Conservation (phyloP, 2,329 filamentous ascomycete species). For the Cercospora berteroae region DNA sequence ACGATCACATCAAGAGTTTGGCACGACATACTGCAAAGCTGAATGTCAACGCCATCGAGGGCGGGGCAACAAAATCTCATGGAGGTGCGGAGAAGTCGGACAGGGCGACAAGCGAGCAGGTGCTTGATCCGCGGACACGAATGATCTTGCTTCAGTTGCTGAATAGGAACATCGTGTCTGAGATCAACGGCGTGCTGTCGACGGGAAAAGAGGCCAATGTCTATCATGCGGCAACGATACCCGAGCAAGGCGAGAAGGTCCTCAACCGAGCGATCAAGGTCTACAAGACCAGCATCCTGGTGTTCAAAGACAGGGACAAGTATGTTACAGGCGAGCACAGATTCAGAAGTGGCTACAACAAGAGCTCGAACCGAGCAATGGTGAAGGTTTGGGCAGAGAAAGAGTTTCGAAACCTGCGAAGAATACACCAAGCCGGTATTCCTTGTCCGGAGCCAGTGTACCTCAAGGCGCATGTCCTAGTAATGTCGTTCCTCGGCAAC, state of each 20-base stretch:
- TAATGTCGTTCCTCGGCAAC: conserved; percentile 91
- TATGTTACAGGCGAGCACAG: conserved; percentile 94
- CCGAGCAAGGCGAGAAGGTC: conserved; percentile 55
- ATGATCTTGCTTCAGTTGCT: conserved; percentile 97
- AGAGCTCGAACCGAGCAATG: conserved; percentile 93
- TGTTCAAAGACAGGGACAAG: conserved; percentile 95
- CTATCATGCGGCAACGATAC: conserved; percentile 76
- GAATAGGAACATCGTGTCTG: conserved; percentile 82
- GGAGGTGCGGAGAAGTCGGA: conserved; percentile 69
- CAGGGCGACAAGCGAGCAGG: conserved; percentile 89
- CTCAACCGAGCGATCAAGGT: conserved; percentile 91
- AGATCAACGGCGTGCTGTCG: conserved; percentile 91
- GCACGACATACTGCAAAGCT: conserved; percentile 84
- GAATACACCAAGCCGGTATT: conserved; percentile 80
- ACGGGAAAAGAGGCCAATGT: conserved; percentile 99
- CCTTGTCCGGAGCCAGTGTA: conserved; percentile 86
- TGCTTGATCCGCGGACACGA: conserved; percentile 86
- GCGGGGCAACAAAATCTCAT: conserved; percentile 51
- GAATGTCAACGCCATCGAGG: conserved; percentile 64
- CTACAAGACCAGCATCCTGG: conserved; percentile 96
- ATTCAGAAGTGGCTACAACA: conserved; percentile 87
- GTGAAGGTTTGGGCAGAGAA: conserved; percentile 99
- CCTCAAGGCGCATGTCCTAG: conserved; percentile 88
- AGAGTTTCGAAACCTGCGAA: conserved; percentile 88
- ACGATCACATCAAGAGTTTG: conserved; percentile 84